Base-by-base conservation (phyloP, 257 asterid species). In the Paraleonurus japonicus region DNA sequence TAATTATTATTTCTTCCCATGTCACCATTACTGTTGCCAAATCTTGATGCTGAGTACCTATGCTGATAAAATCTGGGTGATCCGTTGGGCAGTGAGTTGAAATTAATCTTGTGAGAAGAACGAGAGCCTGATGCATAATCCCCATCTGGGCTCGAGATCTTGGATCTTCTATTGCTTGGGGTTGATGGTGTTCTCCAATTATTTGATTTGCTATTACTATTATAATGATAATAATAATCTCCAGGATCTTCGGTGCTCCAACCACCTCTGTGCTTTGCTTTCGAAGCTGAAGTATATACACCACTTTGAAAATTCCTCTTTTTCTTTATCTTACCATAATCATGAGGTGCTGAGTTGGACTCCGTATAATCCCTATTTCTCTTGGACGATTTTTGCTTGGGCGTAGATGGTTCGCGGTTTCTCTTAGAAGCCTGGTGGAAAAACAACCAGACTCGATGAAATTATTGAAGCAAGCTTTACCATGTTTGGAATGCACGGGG, bases 161-260 rank as follows among this genome's bases (percentile, higher is more conserved):
- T 70, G 33, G 74, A 23, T 78, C 81, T 78, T 67, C 79, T 78
- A 67, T 69, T 72, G 27, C 64, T 81, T 61, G 95, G 88, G 47
- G 90, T 85, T 61, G 83, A 75, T 74, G 96, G 94, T 61, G 91
- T 76, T 82, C 83, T 87, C 92, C 87, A 76, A 47, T 76, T 54
- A 76, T 70, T 55, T 55, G 78, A 45, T 64, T 78, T 67, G 76
- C 48, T 63, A 24, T 70, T 60, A 60, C 71, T 74, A 65, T 61
- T 12, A 41, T 41, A 12, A 39, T 43, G 23, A 32, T 24, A 3
- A 23, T 55, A 70, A 73, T 54, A 78, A 72, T 88, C 89, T 62
- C 74, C 90, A 23, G 87, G 90, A 73, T 86, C 68, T 69, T 86
- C 87, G 6, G 89, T 73, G 61, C 61, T 79, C 99, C 99, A 91